Percentiles rank a stretch among this genome's conserved stretches.
These are phyloP conservation scores for Gyromitra esculenta DNA, from an alignment of 2,329 filamentous ascomycete species.

Conservation along the genomic window DNA sequence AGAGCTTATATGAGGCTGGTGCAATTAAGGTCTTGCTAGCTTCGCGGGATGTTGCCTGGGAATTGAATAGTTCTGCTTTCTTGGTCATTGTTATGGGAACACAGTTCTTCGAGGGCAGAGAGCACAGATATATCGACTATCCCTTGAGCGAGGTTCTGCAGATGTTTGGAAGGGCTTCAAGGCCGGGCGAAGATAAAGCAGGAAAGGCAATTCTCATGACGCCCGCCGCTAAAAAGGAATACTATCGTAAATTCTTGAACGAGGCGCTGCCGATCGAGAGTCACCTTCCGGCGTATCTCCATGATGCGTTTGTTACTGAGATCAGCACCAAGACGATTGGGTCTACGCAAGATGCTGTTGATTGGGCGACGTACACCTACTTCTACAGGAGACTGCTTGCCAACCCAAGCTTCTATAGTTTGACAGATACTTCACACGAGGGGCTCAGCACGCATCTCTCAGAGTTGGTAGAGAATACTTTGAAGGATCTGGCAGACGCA, in stretches of 20 bases:
- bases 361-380: conserved; percentile 98
- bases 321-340: conserved; percentile 95
- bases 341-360: conserved; percentile 94
- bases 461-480: conserved; percentile 89
- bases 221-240: conserved; percentile 90
- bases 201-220: conserved; percentile 96
- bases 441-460: conserved; percentile 94
- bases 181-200: conserved; percentile 78
- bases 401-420: conserved; percentile 95
- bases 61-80: conserved; percentile 86
- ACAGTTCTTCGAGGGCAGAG: conserved; percentile 94
- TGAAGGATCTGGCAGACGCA: conserved; percentile 88
- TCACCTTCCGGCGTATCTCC: conserved; percentile 87
- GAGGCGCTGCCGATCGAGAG: conserved; percentile 96
- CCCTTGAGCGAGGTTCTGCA: conserved; percentile 92
- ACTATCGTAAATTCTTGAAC: conserved; percentile 98
- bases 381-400: conserved; percentile 94
- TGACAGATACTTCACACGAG: conserved; percentile 88
- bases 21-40: conserved; percentile 86
- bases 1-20: conserved; percentile 87
- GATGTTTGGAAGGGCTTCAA: conserved; percentile 95
- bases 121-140: conserved; percentile 97
- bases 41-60: conserved; percentile 93
- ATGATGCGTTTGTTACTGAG: conserved; percentile 96
- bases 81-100: conserved; percentile 97